A percentile compares a stretch with the other conserved stretches of the same genome.
Conservation (phyloP, 2,329 filamentous ascomycete genomes). For the Aspergillus phoenicis region DNA sequence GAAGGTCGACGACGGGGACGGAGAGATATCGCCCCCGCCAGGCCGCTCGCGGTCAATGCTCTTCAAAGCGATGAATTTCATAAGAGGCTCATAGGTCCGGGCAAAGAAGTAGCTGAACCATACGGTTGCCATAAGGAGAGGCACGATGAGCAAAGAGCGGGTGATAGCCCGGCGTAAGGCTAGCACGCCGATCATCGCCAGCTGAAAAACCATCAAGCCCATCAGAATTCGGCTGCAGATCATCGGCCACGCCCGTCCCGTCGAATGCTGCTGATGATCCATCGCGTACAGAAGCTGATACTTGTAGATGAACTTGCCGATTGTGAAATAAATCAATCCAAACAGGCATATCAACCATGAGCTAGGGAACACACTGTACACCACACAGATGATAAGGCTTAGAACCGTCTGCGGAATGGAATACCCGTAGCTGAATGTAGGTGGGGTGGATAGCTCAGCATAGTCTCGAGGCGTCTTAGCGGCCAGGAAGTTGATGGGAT, state of each 20-base stretch:
- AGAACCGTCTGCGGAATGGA: constrained; percentile 90
- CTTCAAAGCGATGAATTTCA: constrained; percentile 86
- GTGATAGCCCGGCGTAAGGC: constrained; percentile 73
- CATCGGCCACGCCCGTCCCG: constrained; percentile 92
- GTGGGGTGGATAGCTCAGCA: constrained; percentile 77
- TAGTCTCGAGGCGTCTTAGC: constrained; percentile 90
- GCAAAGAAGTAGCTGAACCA: constrained; percentile 89
- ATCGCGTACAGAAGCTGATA: constrained; percentile 98
- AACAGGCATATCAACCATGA: constrained; percentile 82
- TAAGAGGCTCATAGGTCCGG: constrained; percentile 81
- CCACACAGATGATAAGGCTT: constrained; percentile 91
- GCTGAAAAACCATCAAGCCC: constrained; percentile 83
- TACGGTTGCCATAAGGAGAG: constrained; percentile 75
- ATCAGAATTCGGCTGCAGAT: constrained; percentile 90
- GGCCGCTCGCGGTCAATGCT: constrained; percentile 71
- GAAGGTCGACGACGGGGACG: constrained; percentile 40
- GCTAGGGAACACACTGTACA: constrained; percentile 82
- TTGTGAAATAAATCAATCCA: constrained; percentile 64
- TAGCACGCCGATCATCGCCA: constrained; percentile 86
- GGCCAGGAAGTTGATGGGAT: constrained; percentile 75
- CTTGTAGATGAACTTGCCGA: constrained; percentile 50
- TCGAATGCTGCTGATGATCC: constrained; percentile 75
- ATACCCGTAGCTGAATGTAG: constrained; percentile 92
- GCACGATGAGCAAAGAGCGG: constrained; percentile 71
- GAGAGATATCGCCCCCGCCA: constrained; percentile 41